Evolutionary conservation across 495 filamentous ascomycete species (phyloP), one percentile per base, ranked within the genome.

Genomic region (Penicillium canescens): DNA sequence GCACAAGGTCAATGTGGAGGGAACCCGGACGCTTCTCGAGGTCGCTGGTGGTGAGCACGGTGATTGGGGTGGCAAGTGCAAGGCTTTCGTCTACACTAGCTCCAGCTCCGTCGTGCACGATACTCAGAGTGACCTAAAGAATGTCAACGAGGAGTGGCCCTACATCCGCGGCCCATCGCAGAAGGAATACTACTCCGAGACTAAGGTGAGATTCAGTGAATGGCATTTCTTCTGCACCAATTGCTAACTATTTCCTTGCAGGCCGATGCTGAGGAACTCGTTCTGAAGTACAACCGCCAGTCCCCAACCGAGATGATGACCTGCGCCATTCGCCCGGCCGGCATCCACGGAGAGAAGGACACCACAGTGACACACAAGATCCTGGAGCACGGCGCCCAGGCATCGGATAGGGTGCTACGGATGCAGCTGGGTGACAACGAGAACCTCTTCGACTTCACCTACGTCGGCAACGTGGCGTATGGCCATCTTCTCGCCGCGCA

Each of bases 51-150:
- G 88, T 61, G 79, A 81, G 28, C 71, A 71, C 42, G 74, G 74
- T 7, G 74, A 78, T 31, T 79, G 76, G 76, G 76, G 76, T 55
- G 85, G 83, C 36, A 77, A 74, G 40, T 92, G 96, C 61, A 96
- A 90, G 74, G 95, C 86, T 0, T 88, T 99, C 61, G 90, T 99
- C 26, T 96, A 95, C 75, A 99, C 95, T 3, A 95, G 90, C 68
- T 92, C 89, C 23, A 90, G 91, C 42, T 92, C 89, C 45, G 84
- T 96, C 34, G 82, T 96, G 48, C 90, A 89, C 69, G 91, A 96
- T 66, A 89, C 86, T 50, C 74, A 80, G 61, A 85, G 74, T 50
- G 88, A 96, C 67, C 72, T 99, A 61, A 81, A 93, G 69, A 94
- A 95, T 69, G 92, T 91, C 45, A 88, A 94, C 65, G 94, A 99